These are phyloP conservation scores for Fraxinus paxiana DNA, from an alignment of 305 asterid genomes.

Conservation along the genomic window DNA sequence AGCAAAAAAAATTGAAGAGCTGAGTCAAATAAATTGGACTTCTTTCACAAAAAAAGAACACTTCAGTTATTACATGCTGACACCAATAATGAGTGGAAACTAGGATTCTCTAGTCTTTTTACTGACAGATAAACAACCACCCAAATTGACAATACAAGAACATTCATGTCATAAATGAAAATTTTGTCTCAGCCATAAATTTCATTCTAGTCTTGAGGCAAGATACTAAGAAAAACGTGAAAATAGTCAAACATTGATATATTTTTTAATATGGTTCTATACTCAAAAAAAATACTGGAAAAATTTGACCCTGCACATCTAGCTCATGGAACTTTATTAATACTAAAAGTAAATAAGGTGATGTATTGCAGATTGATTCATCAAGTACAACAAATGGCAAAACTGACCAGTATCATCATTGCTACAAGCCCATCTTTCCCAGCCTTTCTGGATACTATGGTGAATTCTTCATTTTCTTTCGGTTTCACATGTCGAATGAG, in stretches of 20 bases:
- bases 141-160: background rate
- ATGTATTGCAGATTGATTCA: slow-evolving; percentile 2
- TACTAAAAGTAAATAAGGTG: background rate
- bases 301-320: slow-evolving; percentile 12
- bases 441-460: slow-evolving; percentile 29
- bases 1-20: background rate
- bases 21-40: background rate
- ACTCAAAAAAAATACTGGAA: background rate
- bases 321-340: background rate
- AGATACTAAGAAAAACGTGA: background rate
- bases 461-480: slow-evolving; percentile 36
- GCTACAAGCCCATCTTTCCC: slow-evolving; percentile 48
- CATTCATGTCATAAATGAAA: background rate
- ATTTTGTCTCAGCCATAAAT: background rate
- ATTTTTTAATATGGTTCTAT: background rate
- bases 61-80: background rate
- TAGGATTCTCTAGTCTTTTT: background rate
- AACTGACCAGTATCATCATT: slow-evolving; percentile 62
- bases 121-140: background rate
- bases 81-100: slow-evolving; percentile 1
- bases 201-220: background rate
- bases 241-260: background rate
- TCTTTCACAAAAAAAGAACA: background rate
- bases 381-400: slow-evolving; percentile 8
- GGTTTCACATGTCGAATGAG: slow-evolving; percentile 38